phyloP scores from a whole-genome alignment of 2,329 filamentous ascomycete genomes.

The Neopestalotiopsis clavispora region DNA sequence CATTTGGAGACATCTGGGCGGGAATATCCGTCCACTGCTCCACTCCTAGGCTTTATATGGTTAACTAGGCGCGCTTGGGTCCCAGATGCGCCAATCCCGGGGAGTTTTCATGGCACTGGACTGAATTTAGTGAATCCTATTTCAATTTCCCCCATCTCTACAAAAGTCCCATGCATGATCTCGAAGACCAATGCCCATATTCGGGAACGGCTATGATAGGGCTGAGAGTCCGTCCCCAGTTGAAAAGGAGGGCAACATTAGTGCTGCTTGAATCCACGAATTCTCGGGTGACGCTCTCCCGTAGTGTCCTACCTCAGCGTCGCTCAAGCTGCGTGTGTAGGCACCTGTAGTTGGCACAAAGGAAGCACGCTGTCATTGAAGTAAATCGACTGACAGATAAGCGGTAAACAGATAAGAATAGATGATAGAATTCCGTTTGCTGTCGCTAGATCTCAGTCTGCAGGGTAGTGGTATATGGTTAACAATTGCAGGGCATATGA shows the following conservation, averaged over 20 bases:
- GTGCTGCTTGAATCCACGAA: not conserved
- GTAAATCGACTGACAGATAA: not conserved
- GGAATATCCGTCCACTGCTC: not conserved
- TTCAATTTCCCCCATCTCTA: not conserved
- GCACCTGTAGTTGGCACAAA: not conserved
- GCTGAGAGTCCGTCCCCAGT: not conserved
- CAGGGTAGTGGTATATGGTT: not conserved
- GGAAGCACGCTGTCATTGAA: not conserved
- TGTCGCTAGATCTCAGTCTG: not conserved
- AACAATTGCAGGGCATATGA: not conserved
- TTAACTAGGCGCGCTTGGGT: not conserved
- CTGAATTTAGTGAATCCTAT: not conserved
- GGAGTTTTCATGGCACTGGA: not conserved
- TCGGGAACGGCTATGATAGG: not conserved
- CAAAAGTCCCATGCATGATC: conserved; percentile 9
- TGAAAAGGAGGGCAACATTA: too few relatives aligned
- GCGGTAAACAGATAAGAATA: not conserved
- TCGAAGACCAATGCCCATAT: not conserved
- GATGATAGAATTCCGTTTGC: not conserved
- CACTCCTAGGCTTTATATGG: not conserved
- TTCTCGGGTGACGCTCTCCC: not conserved
- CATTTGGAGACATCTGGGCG: not conserved
- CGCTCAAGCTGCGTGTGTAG: not conserved
- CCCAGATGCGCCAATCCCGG: not conserved
- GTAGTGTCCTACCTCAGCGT: not conserved